Evolutionary conservation across 306 rosid genomes (phyloP).

Genomic region (Elaeagnus macrophylla): DNA sequence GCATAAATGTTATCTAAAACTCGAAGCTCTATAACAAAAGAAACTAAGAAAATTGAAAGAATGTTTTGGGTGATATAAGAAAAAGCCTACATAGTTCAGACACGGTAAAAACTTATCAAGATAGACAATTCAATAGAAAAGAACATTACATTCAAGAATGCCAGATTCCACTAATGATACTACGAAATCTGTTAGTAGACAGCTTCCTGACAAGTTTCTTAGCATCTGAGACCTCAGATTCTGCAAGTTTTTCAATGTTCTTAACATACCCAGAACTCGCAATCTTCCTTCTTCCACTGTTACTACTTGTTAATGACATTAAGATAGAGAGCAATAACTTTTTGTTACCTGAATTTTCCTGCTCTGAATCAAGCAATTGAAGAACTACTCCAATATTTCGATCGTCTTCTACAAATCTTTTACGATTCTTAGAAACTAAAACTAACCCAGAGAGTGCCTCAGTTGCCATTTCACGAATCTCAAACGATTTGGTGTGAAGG

Average conservation of each 20-base stretch:
- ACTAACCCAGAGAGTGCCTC: conserved; percentile 65
- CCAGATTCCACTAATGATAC: conserved; percentile 72
- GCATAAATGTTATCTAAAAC: conserved; percentile 9
- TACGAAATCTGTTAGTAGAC: conserved; percentile 62
- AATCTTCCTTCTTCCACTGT: conserved; percentile 74
- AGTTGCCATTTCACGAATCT: conserved; percentile 75
- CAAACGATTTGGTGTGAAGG: conserved; percentile 64
- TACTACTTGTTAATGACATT: conserved; percentile 64
- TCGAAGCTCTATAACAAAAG: conserved; percentile 13
- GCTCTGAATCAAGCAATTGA: conserved; percentile 51
- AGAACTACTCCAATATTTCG: conserved; percentile 46
- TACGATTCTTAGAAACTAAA: conserved; percentile 58
- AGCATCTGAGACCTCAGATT: conserved; percentile 71
- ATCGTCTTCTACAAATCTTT: conserved; percentile 68
- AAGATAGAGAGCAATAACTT: conserved; percentile 56
- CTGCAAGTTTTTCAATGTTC: conserved; percentile 78
- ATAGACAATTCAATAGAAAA: conserved; percentile 18
- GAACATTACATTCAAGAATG: conserved; percentile 43
- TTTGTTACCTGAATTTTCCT: conserved; percentile 46
- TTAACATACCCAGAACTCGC: conserved; percentile 56
- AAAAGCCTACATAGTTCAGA: too few species aligned
- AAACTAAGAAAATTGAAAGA: conserved; percentile 14
- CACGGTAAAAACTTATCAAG: conserved; percentile 9
- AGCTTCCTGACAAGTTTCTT: conserved; percentile 76
- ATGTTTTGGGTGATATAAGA: too few species aligned